Evolutionary conservation across 2,329 filamentous ascomycete species (phyloP), one percentile per base, ranked within the genome.

Genomic region (Aspergillus caelatus): DNA sequence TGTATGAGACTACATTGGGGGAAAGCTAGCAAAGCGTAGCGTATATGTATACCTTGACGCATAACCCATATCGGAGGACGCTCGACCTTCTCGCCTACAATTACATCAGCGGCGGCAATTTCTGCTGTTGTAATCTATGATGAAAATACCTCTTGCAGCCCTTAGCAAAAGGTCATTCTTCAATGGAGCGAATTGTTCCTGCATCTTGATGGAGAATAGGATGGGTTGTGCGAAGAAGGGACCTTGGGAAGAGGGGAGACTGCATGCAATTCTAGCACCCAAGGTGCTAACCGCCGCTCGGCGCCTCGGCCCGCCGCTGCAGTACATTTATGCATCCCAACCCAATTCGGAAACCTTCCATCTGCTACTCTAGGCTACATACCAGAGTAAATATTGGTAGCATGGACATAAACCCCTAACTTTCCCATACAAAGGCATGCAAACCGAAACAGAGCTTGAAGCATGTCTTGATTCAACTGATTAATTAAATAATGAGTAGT

Each of bases 21-120:
- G n/a, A 10, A 36, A 26, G 32, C 2, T 12, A 26, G 36, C 7
- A 26, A 55, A 39, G 52, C 19, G 32, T 39, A 39, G 52, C 9
- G 9, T 26, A 55, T 78, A 34, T 26, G 41, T 78, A 34, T 84
- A 94, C 93, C 93, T 88, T 99, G 95, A 80, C 95, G 91, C 95
- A 99, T 99, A 77, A 99, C 93, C 95, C 95, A 99, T 84, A 96
- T 92, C 62, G 95, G 95, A 65, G 95, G 91, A 68, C 95, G 89
- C 80, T 97, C 93, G 69, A 98, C 92, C 77, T 89, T 89, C 81
- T 97, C 86, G 78, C 94, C 94, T 96, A 74, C 60, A 68, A 70
- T 68, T 59, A 61, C 62, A 65, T 72, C 69, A 70, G 62, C 46
- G 41, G 53, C 23, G 45, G 46, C n/a, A 53, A 57, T 30, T 61